Percentiles rank a stretch among this genome's conserved stretches.
phyloP scores from a whole-genome alignment of 148 eudicot species.

The Amaranthus cruentus region DNA sequence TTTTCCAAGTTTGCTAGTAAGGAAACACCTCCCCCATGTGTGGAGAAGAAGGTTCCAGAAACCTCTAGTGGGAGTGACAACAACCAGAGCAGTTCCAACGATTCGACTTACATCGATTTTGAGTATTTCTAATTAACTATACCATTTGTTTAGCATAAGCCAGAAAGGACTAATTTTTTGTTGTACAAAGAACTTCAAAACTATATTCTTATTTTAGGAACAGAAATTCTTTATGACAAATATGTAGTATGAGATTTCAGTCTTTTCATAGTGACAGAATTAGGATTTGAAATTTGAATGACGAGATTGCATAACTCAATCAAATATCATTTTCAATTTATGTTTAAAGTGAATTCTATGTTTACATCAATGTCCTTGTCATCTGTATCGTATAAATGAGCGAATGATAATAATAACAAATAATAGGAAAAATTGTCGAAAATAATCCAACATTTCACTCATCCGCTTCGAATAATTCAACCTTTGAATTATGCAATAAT shows the following conservation, averaged over 20 bases:
- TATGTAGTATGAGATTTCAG: slow-evolving; percentile 7
- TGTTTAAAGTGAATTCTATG: too few relatives aligned
- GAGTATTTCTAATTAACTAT: slow-evolving; percentile 51
- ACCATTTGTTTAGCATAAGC: neutral
- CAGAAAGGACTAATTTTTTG: slow-evolving; percentile 8
- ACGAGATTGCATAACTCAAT: neutral
- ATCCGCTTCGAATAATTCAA: too few relatives aligned
- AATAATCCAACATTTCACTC: too few relatives aligned
- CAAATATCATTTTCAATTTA: neutral
- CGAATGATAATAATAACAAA: too few relatives aligned
- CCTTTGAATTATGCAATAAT: too few relatives aligned
- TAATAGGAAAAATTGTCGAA: too few relatives aligned
- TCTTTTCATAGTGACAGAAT: slow-evolving; percentile 1
- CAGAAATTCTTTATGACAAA: neutral
- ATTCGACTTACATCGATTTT: slow-evolving; percentile 65
- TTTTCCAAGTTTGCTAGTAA: slow-evolving; percentile 49
- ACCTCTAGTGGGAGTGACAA: slow-evolving; percentile 25
- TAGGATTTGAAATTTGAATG: neutral
- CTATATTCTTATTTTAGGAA: slow-evolving; percentile 6
- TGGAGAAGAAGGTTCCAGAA: slow-evolving; percentile 47
- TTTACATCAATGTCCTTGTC: too few relatives aligned
- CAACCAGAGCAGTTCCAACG: slow-evolving; percentile 34
- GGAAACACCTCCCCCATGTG: slow-evolving; percentile 27
- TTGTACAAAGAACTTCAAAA: slow-evolving; percentile 25
- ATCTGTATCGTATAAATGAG: too few relatives aligned